Evolutionary conservation across 768 basidiomycete genomes (phyloP), one percentile per base, ranked within the genome.

Genomic region (Russula abietina): DNA sequence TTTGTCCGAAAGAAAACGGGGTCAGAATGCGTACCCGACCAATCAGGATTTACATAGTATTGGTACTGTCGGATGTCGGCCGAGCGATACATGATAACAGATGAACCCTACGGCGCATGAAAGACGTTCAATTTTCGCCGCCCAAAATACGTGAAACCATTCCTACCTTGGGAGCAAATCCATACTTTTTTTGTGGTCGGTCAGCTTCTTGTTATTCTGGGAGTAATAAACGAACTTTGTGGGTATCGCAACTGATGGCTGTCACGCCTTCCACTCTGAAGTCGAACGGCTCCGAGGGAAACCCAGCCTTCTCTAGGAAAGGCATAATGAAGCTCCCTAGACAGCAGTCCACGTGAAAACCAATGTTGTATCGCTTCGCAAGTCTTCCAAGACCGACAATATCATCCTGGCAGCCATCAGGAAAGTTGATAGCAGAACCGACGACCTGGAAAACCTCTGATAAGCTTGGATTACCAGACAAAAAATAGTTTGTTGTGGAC

Each of bases 271-370:
- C 79, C 2, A 98, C 87, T 24, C 86, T 77, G 74, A 99, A 99
- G 74, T 98, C 96, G 71, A 98, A 98, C 0, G 84, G 87, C 41
- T 79, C 73, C 26, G 89, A 75, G 0, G 89, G 77, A 58, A 90
- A 82, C 4, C 90, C 91, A 16, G 88, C 83, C 65, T 83, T 67
- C 69, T 93, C 89, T 53, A 99, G 80, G 80, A 91, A 99, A 0
- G 96, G 94, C 64, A 98, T 82, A 66, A 98, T 88, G 75, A 98
- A 97, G 54, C 88, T 89, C 2, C 94, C 95, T 11, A 98, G 79
- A 72, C 95, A 98, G 72, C 93, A 95, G 69, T 97, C 95, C 62
- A 98, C 94, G 71, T 97, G 96, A 28, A 98, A 74, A 8, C 94
- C 93, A 59, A 95, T 79, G 19, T 88, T 87, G 71, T 94, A 74